phyloP scores from a whole-genome alignment of 1,284 basidiomycete genomes.

The Ganoderma resinaceum region DNA sequence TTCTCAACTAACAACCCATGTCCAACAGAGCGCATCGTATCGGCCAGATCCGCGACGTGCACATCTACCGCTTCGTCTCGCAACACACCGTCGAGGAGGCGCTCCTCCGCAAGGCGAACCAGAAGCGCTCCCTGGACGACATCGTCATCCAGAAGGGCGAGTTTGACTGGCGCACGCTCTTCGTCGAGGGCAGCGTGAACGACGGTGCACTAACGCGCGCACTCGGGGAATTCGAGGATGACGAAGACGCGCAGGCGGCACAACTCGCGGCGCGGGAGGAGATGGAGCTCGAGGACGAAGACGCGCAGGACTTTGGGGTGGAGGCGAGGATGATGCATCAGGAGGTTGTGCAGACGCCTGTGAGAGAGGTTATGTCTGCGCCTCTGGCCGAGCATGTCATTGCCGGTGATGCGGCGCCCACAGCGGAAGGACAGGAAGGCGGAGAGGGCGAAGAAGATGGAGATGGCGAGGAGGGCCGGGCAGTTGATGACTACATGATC shows the following conservation, averaged over 20 bases:
- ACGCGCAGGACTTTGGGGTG: conserved; percentile 75
- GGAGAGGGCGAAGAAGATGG: conserved; percentile 46
- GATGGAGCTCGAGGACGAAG: conserved; percentile 72
- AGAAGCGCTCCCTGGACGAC: conserved; percentile 92
- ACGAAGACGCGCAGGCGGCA: conserved; percentile 85
- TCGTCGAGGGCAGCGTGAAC: conserved; percentile 49
- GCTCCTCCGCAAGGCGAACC: conserved; percentile 95
- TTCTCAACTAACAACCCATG: background rate
- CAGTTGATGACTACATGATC: conserved; percentile 90
- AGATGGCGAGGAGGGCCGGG: conserved; percentile 68
- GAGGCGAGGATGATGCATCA: conserved; percentile 42
- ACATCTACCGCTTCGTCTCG: conserved; percentile 96
- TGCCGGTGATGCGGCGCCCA: conserved; percentile 34
- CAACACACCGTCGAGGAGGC: conserved; percentile 95
- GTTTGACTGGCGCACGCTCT: conserved; percentile 93
- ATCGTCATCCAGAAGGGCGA: conserved; percentile 95
- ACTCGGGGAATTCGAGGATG: conserved; percentile 90
- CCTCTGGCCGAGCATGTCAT: conserved; percentile 21
- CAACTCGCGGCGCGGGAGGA: conserved; percentile 81
- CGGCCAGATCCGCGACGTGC: conserved; percentile 96
- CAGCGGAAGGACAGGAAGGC: conserved; percentile 20
- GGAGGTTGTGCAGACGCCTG: conserved; percentile 31
- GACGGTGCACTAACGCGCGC: conserved; percentile 65
- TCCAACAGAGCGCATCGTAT: conserved; percentile 86
- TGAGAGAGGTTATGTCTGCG: conserved; percentile 23